These are phyloP conservation scores for Tieghemiomyces parasiticus DNA, from an alignment of 192 early-diverging fungal species.

Conservation along the genomic window DNA sequence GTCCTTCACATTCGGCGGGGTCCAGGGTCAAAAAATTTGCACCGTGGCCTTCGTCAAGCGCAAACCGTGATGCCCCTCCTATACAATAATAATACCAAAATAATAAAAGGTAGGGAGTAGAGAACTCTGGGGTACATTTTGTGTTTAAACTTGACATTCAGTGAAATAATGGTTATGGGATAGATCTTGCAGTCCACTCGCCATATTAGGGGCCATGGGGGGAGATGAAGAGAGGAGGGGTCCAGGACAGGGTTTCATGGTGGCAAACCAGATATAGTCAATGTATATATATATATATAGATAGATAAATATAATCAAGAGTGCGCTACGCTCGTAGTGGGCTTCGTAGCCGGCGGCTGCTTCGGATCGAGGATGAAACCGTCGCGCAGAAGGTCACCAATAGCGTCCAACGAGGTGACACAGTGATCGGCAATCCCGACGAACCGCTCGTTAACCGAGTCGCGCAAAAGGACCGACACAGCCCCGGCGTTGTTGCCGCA, in stretches of 20 bases:
- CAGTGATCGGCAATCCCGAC: slow-evolving; percentile 20
- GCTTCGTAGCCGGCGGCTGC: background rate
- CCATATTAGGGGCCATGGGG: no score
- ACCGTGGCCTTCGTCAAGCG: slow-evolving; percentile 65
- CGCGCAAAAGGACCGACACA: slow-evolving; percentile 24
- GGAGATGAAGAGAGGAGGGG: no score
- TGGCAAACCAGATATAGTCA: no score
- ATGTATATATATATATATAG: slow-evolving; percentile 12
- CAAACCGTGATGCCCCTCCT: no score
- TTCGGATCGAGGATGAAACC: slow-evolving; percentile 19
- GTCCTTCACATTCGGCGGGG: slow-evolving; percentile 79
- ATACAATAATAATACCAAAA: no score
- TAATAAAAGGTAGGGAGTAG: no score
- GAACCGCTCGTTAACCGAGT: slow-evolving; percentile 19
- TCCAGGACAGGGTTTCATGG: no score
- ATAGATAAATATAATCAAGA: slow-evolving; percentile 7
- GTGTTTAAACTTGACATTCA: no score
- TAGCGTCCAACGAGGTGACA: slow-evolving; percentile 24
- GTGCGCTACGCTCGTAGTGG: background rate
- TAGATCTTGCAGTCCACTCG: no score
- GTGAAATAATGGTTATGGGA: no score
- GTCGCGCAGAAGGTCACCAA: slow-evolving; percentile 12
- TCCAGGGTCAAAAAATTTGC: slow-evolving; percentile 71
- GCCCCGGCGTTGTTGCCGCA: slow-evolving; percentile 28
- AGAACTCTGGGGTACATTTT: no score